Percentiles rank a stretch among this genome's conserved stretches.
Conservation (phyloP, 2,329 filamentous ascomycete species). For the Mycosphaerelloides madeirae region DNA sequence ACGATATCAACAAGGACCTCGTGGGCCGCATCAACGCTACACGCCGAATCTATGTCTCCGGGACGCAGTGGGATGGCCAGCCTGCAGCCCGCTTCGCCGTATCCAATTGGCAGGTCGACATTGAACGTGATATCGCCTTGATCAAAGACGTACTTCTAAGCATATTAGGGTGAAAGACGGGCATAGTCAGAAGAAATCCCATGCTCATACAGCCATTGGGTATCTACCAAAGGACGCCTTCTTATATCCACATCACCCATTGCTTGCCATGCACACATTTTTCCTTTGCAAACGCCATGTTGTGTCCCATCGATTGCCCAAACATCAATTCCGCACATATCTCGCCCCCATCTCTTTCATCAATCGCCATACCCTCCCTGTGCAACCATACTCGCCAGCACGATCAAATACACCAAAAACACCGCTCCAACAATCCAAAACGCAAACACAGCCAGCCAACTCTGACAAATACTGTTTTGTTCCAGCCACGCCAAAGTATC, state of each 20-base stretch:
- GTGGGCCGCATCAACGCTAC: slow-evolving; percentile 68
- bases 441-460: slow-evolving; percentile 60
- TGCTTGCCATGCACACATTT: neutral
- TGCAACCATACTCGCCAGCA: slow-evolving; percentile 46
- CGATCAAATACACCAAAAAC: slow-evolving; percentile 63
- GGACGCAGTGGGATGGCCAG: slow-evolving; percentile 69
- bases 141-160: slow-evolving; percentile 56
- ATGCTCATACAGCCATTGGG: neutral
- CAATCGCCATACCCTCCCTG: slow-evolving; percentile 26
- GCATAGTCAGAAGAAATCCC: neutral
- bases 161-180: neutral
- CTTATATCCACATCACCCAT: neutral
- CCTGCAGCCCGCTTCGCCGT: slow-evolving; percentile 79
- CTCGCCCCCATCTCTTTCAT: neutral
- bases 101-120: slow-evolving; percentile 75
- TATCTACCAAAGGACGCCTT: neutral
- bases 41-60: slow-evolving; percentile 74
- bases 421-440: slow-evolving; percentile 60
- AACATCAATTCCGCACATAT: neutral
- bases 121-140: slow-evolving; percentile 61
- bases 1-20: slow-evolving; percentile 60
- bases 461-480: slow-evolving; percentile 59
- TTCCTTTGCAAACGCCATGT: neutral
- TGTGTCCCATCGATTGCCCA: neutral
- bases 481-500: slow-evolving; percentile 59